Evolutionary conservation across 306 rosid species (phyloP).

Genomic region (Casuarina cunninghamiana): DNA sequence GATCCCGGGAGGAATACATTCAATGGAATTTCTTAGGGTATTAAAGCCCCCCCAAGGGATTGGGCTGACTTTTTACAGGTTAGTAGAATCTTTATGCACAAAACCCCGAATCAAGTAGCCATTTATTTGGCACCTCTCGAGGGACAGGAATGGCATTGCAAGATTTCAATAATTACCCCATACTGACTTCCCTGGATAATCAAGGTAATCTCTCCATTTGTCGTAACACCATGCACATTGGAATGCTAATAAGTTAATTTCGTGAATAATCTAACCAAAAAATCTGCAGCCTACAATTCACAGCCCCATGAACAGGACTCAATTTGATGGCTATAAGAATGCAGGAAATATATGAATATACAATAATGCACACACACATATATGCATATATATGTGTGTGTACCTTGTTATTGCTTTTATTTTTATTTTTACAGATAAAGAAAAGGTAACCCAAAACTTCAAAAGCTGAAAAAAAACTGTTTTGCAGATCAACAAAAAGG

Average conservation of each 20-base stretch:
- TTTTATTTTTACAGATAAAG: neutral
- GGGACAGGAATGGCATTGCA: neutral
- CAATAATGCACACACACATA: too few species aligned
- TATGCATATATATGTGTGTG: too few species aligned
- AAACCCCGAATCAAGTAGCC: too few species aligned
- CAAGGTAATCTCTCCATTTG: neutral
- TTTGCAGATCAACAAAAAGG: neutral
- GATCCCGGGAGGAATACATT: too few species aligned
- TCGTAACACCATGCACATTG: neutral
- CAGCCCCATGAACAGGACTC: neutral
- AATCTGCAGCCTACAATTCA: neutral
- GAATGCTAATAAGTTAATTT: neutral
- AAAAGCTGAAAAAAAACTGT: neutral
- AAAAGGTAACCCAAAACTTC: neutral
- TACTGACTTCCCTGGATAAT: neutral
- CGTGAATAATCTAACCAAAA: neutral
- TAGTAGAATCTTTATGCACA: too few species aligned
- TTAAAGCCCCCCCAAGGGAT: too few species aligned
- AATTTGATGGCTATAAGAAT: neutral
- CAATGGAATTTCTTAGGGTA: too few species aligned
- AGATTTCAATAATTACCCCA: neutral
- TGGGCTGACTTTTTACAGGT: too few species aligned
- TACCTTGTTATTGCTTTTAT: too few species aligned
- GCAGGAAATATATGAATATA: neutral
- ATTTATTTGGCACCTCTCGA: too few species aligned